Conservation (phyloP, 23 red algal genomes). For the Rhodosorus marinus region DNA sequence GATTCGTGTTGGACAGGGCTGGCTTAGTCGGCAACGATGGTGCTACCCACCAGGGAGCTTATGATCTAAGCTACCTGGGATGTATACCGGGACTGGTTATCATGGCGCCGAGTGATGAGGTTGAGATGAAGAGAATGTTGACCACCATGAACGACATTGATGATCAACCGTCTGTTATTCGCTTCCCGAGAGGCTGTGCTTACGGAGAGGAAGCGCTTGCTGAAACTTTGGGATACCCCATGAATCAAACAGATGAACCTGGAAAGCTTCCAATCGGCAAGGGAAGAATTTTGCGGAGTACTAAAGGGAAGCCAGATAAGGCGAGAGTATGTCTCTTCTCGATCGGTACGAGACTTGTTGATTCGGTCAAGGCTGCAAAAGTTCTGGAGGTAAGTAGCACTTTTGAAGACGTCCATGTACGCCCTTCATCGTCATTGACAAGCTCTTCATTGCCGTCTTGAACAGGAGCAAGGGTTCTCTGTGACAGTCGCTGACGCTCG, state of each 20-base stretch:
- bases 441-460: no score
- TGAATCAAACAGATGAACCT: no score
- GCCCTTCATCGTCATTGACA: no score
- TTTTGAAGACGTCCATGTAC: no score
- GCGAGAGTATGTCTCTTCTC: conserved; percentile 56
- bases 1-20: conserved; percentile 90
- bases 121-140: conserved; percentile 86
- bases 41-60: conserved; percentile 77
- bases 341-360: conserved; percentile 64
- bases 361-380: conserved; percentile 55
- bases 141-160: conserved; percentile 61
- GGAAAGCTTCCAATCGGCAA: conserved; percentile 55
- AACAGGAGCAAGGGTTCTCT: conserved; percentile 13
- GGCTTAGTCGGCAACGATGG: conserved; percentile 94
- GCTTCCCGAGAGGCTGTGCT: conserved; percentile 78
- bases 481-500: conserved; percentile 90
- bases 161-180: conserved; percentile 56
- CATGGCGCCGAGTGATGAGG: conserved; percentile 88
- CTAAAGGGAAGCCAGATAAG: not conserved
- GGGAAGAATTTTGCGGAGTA: conserved; percentile 52
- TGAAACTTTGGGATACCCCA: conserved; percentile 12
- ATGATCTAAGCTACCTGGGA: conserved; percentile 84
- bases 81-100: conserved; percentile 91
- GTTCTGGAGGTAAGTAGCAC: no score
- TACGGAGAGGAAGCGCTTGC: conserved; percentile 56